Conservation (phyloP, 1,284 basidiomycete species). For the Phylloporus gajari region DNA sequence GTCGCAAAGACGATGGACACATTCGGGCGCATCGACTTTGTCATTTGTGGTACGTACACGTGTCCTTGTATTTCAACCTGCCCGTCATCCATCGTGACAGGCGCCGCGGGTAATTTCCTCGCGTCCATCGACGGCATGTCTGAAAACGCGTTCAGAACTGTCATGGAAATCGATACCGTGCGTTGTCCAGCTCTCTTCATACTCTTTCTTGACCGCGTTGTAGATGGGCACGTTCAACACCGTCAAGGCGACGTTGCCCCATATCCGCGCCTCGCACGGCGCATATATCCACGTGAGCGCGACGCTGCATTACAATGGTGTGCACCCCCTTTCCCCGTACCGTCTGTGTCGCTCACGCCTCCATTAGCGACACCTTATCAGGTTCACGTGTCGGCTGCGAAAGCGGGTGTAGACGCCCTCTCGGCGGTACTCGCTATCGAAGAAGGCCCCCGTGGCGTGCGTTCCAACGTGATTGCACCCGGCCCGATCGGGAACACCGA, state of each 20-base stretch:
- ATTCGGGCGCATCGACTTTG: constrained; percentile 93
- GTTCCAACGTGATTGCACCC: constrained; percentile 92
- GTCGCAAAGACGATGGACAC: constrained; percentile 79
- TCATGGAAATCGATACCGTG: constrained; percentile 94
- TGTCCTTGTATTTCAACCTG: constrained; percentile 22
- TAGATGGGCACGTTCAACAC: constrained; percentile 94
- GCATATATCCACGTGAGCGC: constrained; percentile 93
- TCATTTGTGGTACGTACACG: constrained; percentile 82
- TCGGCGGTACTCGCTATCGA: constrained; percentile 89
- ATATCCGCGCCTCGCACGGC: constrained; percentile 78
- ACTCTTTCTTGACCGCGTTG: background rate
- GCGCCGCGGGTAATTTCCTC: constrained; percentile 91
- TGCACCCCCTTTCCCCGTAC: background rate
- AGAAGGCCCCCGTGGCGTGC: constrained; percentile 91
- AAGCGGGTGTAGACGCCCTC: constrained; percentile 92
- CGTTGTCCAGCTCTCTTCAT: constrained; percentile 30
- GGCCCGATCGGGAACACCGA: constrained; percentile 89
- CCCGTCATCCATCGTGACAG: constrained; percentile 49
- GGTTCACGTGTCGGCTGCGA: constrained; percentile 93
- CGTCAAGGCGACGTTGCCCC: constrained; percentile 86
- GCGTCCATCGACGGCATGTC: constrained; percentile 84
- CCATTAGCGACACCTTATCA: constrained; percentile 84
- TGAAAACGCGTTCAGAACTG: constrained; percentile 91
- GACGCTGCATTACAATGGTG: constrained; percentile 88
- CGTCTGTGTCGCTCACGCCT: too few species aligned